Evolutionary conservation across 768 basidiomycete genomes (phyloP).

Genomic region (Xanthoconium stramineum): DNA sequence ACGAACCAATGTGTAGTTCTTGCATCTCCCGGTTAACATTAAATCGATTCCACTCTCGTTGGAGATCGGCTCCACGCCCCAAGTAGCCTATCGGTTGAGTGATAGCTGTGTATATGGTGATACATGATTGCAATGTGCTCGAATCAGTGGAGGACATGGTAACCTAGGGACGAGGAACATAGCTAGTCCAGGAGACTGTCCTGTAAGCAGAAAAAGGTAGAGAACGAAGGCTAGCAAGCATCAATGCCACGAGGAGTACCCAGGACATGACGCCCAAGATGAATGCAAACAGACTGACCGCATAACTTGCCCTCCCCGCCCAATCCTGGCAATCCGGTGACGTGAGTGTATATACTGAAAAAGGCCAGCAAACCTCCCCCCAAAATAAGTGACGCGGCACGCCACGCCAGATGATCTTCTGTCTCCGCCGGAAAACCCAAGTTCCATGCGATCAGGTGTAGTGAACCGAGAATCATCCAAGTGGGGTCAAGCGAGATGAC

Average conservation of each 20-base stretch:
- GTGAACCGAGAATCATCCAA: background rate
- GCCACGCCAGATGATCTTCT: background rate
- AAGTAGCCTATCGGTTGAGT: no score
- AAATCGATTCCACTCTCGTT: no score
- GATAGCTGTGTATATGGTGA: no score
- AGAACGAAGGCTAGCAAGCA: background rate
- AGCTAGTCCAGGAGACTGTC: background rate
- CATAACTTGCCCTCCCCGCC: no score
- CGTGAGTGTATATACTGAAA: background rate
- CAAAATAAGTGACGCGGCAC: background rate
- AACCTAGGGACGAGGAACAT: slow-evolving; percentile 3
- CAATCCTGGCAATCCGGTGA: no score
- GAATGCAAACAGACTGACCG: background rate
- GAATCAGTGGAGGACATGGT: no score
- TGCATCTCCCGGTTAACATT: no score
- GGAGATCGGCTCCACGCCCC: no score
- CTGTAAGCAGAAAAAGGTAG: slow-evolving; percentile 1
- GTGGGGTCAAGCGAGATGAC: background rate
- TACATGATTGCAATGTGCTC: no score
- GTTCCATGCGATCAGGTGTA: background rate
- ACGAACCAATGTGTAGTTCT: no score
- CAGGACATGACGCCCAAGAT: background rate
- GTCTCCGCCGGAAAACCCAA: background rate
- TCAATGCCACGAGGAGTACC: background rate
- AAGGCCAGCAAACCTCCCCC: background rate